Conservation (phyloP, 2,329 filamentous ascomycete species). For the Zymoseptoria tritici region DNA sequence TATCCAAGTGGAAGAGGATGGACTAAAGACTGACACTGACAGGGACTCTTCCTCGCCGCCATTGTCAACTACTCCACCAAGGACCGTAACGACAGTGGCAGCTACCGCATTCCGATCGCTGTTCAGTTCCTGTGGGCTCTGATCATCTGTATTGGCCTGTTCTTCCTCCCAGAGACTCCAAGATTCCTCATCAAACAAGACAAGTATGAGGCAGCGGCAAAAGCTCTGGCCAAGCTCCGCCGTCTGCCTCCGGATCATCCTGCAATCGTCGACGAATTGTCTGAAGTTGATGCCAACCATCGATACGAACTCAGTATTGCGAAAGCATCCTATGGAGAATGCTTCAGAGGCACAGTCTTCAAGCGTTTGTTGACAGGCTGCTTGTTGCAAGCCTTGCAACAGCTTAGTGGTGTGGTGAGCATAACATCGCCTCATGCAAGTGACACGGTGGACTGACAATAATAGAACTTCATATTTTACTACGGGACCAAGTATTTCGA, state of each 20-base stretch:
- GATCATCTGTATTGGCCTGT: conserved; percentile 28
- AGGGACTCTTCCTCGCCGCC: conserved; percentile 58
- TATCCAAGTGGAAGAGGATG: conserved; percentile 31
- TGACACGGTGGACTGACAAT: not conserved
- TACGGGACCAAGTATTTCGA: conserved; percentile 66
- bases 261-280: conserved; percentile 55
- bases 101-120: conserved; percentile 31
- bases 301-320: conserved; percentile 66
- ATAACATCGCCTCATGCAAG: not conserved
- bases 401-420: conserved; percentile 50
- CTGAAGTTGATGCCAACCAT: conserved; percentile 81
- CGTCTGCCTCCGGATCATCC: conserved; percentile 63
- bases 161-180: conserved; percentile 31
- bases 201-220: conserved; percentile 22
- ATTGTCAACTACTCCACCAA: conserved; percentile 61
- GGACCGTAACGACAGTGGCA: conserved; percentile 27
- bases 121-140: conserved; percentile 31
- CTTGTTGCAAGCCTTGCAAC: conserved; percentile 68
- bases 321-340: conserved; percentile 55
- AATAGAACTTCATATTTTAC: conserved; percentile 49
- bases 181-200: conserved; percentile 30
- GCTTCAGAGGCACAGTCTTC: conserved; percentile 54
- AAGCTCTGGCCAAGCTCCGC: conserved; percentile 51
- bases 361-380: conserved; percentile 67
- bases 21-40: conserved; percentile 19